phyloP scores from a whole-genome alignment of 2,329 filamentous ascomycete genomes.

The Aspergillus pseudoterreus region DNA sequence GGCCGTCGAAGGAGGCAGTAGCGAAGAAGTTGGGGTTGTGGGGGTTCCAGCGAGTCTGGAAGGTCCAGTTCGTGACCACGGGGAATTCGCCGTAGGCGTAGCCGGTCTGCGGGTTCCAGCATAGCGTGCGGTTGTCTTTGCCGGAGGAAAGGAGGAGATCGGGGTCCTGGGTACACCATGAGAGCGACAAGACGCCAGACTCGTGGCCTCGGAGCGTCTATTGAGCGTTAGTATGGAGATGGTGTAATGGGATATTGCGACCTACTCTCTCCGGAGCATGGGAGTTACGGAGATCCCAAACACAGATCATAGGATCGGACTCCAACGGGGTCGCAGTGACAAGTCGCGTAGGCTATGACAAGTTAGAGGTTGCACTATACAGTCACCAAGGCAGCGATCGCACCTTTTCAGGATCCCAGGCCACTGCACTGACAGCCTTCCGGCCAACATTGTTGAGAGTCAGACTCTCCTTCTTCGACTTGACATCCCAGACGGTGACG shows the following conservation, averaged over 20 bases:
- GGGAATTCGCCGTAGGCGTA: constrained; percentile 87
- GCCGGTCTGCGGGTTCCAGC: constrained; percentile 94
- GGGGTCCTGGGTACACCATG: constrained; percentile 90
- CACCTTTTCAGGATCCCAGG: constrained; percentile 91
- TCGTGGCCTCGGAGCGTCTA: constrained; percentile 86
- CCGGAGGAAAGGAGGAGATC: constrained; percentile 88
- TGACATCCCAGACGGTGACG: constrained; percentile 97
- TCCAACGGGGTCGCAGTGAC: constrained; percentile 90
- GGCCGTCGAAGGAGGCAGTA: constrained; percentile 95
- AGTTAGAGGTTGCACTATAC: constrained; percentile 14
- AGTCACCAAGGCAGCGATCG: neutral
- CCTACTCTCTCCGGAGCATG: constrained; percentile 75
- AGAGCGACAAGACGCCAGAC: constrained; percentile 85
- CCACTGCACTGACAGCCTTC: constrained; percentile 90
- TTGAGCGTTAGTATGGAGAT: constrained; percentile 14
- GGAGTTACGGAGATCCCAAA: constrained; percentile 95
- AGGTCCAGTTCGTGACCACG: constrained; percentile 99
- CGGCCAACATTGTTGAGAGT: constrained; percentile 85
- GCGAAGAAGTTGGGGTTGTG: constrained; percentile 88
- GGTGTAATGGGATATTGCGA: neutral
- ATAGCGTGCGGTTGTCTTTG: constrained; percentile 91
- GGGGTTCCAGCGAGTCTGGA: constrained; percentile 90
- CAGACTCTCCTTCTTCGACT: constrained; percentile 94
- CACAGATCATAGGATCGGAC: constrained; percentile 76
- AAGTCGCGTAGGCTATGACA: constrained; percentile 70